A percentile compares a stretch with the other conserved stretches of the same genome.
phyloP scores from a whole-genome alignment of 768 basidiomycete genomes.

The Grammothele lineata region DNA sequence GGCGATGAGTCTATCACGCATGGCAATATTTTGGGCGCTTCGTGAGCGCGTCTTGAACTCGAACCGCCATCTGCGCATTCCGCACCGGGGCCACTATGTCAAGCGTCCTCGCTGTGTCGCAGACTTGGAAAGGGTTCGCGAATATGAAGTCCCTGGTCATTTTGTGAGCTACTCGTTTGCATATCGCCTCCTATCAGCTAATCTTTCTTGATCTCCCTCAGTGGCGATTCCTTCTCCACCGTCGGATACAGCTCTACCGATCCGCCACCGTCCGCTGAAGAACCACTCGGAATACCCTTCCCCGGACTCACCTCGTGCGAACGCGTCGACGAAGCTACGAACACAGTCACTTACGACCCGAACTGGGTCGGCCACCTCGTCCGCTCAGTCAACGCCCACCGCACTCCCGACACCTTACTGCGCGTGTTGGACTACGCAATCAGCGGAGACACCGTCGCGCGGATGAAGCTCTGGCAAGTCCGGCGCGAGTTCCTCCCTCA shows the following conservation, averaged over 20 bases:
- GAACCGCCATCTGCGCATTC: too few relatives aligned
- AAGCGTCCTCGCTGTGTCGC: too few relatives aligned
- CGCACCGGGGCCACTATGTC: too few relatives aligned
- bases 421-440: constrained; percentile 54
- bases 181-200: not conserved
- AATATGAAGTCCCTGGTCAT: constrained; percentile 40
- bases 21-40: too few relatives aligned
- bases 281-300: constrained; percentile 46
- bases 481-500: constrained; percentile 32
- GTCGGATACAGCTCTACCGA: constrained; percentile 20
- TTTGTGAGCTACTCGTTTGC: constrained; percentile 47
- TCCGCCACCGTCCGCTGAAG: constrained; percentile 28
- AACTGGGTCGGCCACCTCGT: constrained; percentile 64
- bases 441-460: constrained; percentile 41
- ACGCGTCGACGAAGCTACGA: constrained; percentile 57
- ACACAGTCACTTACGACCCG: constrained; percentile 39
- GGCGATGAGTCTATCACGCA: too few relatives aligned
- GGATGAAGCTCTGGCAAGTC: constrained; percentile 30
- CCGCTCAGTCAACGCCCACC: not conserved
- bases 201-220: constrained; percentile 34
- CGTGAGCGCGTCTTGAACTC: too few relatives aligned
- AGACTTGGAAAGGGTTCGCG: constrained; percentile 28
- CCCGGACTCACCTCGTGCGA: constrained; percentile 45
- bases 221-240: constrained; percentile 57
- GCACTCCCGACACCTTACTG: constrained; percentile 32